phyloP scores from a whole-genome alignment of 2,329 filamentous ascomycete genomes.

The Neonectria faginata region DNA sequence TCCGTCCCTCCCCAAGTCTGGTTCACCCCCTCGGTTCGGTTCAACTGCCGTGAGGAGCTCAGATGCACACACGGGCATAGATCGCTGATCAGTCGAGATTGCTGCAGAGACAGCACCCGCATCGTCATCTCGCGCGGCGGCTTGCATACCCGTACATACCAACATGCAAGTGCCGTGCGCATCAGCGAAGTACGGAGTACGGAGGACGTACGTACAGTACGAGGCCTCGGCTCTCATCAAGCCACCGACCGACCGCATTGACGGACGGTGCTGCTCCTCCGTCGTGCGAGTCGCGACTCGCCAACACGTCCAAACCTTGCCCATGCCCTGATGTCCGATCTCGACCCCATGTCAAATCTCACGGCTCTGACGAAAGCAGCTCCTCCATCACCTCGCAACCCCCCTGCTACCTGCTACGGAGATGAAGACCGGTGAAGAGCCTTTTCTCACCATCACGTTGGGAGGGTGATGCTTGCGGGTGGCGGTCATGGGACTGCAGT shows the following conservation, averaged over 20 bases:
- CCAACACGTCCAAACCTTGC: constrained; percentile 15
- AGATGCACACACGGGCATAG: neutral
- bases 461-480: constrained; percentile 34
- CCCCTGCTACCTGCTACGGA: constrained; percentile 24
- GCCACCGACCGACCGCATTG: constrained; percentile 3
- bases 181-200: neutral
- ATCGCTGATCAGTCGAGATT: constrained; percentile 11
- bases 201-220: neutral
- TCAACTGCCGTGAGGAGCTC: constrained; percentile 17
- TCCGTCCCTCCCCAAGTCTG: constrained; percentile 7
- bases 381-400: constrained; percentile 19
- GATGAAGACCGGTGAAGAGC: constrained; percentile 23
- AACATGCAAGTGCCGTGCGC: neutral
- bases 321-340: constrained; percentile 32
- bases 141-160: neutral
- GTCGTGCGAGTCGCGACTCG: constrained; percentile 6
- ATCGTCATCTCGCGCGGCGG: constrained; percentile 13
- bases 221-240: neutral
- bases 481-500: constrained; percentile 3
- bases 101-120: constrained; percentile 15
- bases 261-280: neutral
- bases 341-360: constrained; percentile 37
- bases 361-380: constrained; percentile 17
- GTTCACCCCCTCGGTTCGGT: constrained; percentile 4
- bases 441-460: constrained; percentile 27